These are phyloP conservation scores for Microsporum canis DNA, from an alignment of 2,329 filamentous ascomycete species.

Conservation along the genomic window DNA sequence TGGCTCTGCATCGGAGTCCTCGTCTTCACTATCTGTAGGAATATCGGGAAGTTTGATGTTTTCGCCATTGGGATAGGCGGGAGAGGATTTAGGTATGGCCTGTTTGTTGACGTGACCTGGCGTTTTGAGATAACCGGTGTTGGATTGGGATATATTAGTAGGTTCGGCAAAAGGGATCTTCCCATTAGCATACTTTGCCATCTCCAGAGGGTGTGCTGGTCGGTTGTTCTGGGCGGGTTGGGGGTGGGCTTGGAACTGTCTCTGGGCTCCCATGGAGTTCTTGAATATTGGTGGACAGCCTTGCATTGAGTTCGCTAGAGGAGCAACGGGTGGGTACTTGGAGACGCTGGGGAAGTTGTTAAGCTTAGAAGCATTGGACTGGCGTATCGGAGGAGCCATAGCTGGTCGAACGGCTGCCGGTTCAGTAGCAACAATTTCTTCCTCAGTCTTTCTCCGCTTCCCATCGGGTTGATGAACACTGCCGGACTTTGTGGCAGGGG, in stretches of 20 bases:
- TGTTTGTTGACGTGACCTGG: slow-evolving; percentile 32
- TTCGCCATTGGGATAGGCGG: slow-evolving; percentile 79
- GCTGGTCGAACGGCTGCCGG: slow-evolving; percentile 49
- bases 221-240: slow-evolving; percentile 49
- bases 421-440: slow-evolving; percentile 52
- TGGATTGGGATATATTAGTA: slow-evolving; percentile 36
- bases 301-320: slow-evolving; percentile 41
- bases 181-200: slow-evolving; percentile 79
- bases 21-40: slow-evolving; percentile 84
- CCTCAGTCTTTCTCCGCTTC: slow-evolving; percentile 70
- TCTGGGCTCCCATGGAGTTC: slow-evolving; percentile 36
- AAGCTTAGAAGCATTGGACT: slow-evolving; percentile 64
- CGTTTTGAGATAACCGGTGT: background rate
- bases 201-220: slow-evolving; percentile 60
- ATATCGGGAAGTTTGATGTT: slow-evolving; percentile 89
- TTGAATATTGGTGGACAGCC: slow-evolving; percentile 18
- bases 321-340: slow-evolving; percentile 20
- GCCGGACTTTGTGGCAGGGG: slow-evolving; percentile 29
- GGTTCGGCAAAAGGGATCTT: slow-evolving; percentile 78
- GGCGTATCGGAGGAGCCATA: slow-evolving; percentile 75
- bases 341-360: slow-evolving; percentile 27
- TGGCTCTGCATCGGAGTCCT: slow-evolving; percentile 53
- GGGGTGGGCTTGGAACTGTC: slow-evolving; percentile 29
- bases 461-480: slow-evolving; percentile 57
- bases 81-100: slow-evolving; percentile 51